phyloP scores from a whole-genome alignment of 108 stramenopile species.

The Discostella pseudostelligera region DNA sequence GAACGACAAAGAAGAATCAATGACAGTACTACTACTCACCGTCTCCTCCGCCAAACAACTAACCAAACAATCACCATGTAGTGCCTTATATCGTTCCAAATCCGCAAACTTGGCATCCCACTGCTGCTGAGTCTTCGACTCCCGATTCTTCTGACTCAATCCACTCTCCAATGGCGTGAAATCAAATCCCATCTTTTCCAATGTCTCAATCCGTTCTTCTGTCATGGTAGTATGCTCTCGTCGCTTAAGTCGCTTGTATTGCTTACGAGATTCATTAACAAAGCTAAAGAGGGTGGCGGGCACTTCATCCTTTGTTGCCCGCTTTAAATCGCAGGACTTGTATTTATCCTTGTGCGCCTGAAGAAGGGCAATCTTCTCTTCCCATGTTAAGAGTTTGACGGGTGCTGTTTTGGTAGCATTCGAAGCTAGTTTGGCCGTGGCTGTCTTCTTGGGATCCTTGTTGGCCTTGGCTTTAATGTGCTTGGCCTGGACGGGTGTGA shows the following conservation, averaged over 20 bases:
- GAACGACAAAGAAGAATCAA: background rate
- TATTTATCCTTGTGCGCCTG: conserved; percentile 20
- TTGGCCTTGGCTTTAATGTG: background rate
- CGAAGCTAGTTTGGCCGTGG: too few relatives aligned
- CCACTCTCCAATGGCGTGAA: conserved; percentile 23
- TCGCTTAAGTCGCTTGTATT: conserved; percentile 13
- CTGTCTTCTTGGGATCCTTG: conserved; percentile 1
- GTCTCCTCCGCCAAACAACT: background rate
- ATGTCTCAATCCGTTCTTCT: conserved; percentile 7
- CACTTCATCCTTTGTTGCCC: background rate
- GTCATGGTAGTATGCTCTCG: conserved; percentile 15
- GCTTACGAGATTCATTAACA: conserved; percentile 22
- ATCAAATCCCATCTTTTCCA: conserved; percentile 25
- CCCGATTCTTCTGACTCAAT: background rate
- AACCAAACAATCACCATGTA: conserved; percentile 15
- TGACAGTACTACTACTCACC: conserved; percentile 7
- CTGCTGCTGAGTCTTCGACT: conserved; percentile 1
- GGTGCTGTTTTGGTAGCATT: background rate
- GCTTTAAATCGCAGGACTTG: conserved; percentile 10
- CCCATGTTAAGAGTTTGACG: conserved; percentile 9
- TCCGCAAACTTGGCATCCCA: conserved; percentile 23
- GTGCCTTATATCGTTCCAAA: conserved; percentile 15
- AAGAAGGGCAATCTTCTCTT: conserved; percentile 6
- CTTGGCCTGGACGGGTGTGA: too few relatives aligned
- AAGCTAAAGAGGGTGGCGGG: conserved; percentile 4